These are phyloP conservation scores for Moesziomyces sp. DNA, from an alignment of 1,284 basidiomycete genomes.

Conservation along the genomic window DNA sequence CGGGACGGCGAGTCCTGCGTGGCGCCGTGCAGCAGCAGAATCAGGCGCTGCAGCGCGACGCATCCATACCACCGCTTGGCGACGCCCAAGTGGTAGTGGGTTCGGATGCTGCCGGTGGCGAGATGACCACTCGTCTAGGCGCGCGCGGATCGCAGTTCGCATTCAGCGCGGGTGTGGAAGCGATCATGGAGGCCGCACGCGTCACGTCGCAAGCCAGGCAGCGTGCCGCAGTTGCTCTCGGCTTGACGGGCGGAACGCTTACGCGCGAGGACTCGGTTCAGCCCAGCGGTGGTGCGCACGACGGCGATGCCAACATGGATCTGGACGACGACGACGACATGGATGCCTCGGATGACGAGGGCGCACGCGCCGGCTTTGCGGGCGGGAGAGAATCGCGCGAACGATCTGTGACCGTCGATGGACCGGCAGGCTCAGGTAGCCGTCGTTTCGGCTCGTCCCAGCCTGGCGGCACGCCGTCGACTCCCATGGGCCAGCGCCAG, in stretches of 20 bases:
- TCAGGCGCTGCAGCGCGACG: conserved; percentile 7
- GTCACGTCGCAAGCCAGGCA: conserved; percentile 38
- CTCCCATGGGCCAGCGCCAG: conserved; percentile 28
- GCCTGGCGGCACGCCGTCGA: conserved; percentile 37
- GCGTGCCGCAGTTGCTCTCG: conserved; percentile 36
- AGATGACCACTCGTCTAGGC: conserved; percentile 13
- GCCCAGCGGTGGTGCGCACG: conserved; percentile 5
- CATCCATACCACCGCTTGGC: conserved; percentile 5
- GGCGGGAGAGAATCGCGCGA: conserved; percentile 24
- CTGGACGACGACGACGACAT: conserved; percentile 38
- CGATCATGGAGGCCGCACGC: conserved; percentile 40
- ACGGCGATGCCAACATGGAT: conserved; percentile 32
- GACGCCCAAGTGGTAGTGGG: conserved; percentile 1
- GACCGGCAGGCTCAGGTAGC: not conserved
- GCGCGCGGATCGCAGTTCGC: conserved; percentile 24
- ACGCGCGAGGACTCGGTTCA: conserved; percentile 32
- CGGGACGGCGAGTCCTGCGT: conserved; percentile 26
- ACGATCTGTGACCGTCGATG: conserved; percentile 31
- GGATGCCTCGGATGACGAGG: conserved; percentile 30
- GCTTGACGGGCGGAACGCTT: conserved; percentile 26
- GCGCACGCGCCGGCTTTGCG: conserved; percentile 12
- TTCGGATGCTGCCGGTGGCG: conserved; percentile 4
- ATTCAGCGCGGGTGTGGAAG: conserved; percentile 37
- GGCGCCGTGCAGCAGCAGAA: conserved; percentile 12
- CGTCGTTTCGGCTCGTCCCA: conserved; percentile 38